Percentiles rank a stretch among this genome's conserved stretches.
Evolutionary conservation across 306 rosid species (phyloP).

Genomic region (Cyclanthera cordifolia): DNA sequence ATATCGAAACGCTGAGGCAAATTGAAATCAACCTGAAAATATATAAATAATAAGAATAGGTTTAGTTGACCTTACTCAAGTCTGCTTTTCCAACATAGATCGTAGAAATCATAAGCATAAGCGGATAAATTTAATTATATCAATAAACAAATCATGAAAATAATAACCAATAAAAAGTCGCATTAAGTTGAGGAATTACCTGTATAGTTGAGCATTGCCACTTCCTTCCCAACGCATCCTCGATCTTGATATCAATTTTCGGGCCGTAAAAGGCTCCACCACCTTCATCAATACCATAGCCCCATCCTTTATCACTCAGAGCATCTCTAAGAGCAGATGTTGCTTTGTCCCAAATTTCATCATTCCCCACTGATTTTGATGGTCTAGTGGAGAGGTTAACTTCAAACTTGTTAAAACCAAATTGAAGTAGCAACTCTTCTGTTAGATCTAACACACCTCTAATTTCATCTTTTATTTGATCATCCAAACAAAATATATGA

Average conservation of each 20-base stretch:
- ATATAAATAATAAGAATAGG: neutral
- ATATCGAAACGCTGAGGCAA: constrained; percentile 90
- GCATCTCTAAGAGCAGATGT: constrained; percentile 80
- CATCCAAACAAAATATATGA: constrained; percentile 84
- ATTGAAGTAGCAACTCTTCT: constrained; percentile 58
- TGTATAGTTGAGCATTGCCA: constrained; percentile 99
- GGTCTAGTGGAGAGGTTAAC: constrained; percentile 73
- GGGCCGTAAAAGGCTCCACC: constrained; percentile 99
- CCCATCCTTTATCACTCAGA: constrained; percentile 85
- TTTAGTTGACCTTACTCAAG: neutral
- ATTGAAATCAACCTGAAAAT: constrained; percentile 75
- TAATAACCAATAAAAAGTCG: neutral
- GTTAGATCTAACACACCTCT: constrained; percentile 94
- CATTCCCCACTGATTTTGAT: constrained; percentile 75
- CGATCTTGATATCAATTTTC: constrained; percentile 93
- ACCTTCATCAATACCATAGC: constrained; percentile 81
- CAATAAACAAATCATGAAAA: neutral
- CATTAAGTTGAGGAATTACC: constrained; percentile 34
- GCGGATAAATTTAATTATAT: no score
- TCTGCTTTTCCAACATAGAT: neutral
- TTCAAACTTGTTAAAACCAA: constrained; percentile 86
- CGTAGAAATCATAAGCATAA: neutral
- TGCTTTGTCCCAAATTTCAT: constrained; percentile 82
- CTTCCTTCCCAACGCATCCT: constrained; percentile 98
- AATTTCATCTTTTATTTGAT: constrained; percentile 83